These are phyloP conservation scores for Tetracentron sinense DNA, from an alignment of 164 flowering plant species.

Conservation along the genomic window DNA sequence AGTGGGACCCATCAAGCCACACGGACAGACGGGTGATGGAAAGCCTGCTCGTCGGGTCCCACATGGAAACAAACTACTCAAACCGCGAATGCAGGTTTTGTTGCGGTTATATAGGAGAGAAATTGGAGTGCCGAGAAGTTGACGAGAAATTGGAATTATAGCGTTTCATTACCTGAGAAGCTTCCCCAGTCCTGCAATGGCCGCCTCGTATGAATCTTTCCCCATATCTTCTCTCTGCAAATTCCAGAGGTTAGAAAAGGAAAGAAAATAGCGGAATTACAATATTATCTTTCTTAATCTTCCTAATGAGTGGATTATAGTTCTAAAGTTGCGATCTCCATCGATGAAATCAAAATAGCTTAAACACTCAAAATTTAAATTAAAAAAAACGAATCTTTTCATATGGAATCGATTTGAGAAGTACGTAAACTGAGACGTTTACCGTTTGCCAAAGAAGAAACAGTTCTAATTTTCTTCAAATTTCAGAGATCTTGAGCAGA, in stretches of 20 bases:
- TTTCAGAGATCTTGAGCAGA: no score
- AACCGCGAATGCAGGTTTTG: neutral
- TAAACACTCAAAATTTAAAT: no score
- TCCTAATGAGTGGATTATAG: no score
- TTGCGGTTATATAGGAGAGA: neutral
- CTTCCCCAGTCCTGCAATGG: constrained; percentile 58
- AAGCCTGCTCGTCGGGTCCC: neutral
- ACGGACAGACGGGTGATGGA: neutral
- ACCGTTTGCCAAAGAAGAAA: no score
- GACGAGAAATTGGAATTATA: neutral
- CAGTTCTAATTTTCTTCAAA: no score
- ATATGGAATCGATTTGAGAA: no score
- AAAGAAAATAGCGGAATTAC: neutral
- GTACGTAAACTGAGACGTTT: no score
- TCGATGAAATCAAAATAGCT: no score
- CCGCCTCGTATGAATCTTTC: constrained; percentile 34
- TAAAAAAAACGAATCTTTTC: no score
- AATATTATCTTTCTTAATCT: no score
- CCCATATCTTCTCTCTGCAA: constrained; percentile 38
- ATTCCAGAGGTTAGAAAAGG: neutral
- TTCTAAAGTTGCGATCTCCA: no score
- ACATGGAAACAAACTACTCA: neutral
- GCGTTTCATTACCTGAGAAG: constrained; percentile 34
- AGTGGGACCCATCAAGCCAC: no score
- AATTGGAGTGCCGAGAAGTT: neutral